Base-by-base conservation (phyloP, 805 yeast genomes). In the Saturnispora diversa region DNA sequence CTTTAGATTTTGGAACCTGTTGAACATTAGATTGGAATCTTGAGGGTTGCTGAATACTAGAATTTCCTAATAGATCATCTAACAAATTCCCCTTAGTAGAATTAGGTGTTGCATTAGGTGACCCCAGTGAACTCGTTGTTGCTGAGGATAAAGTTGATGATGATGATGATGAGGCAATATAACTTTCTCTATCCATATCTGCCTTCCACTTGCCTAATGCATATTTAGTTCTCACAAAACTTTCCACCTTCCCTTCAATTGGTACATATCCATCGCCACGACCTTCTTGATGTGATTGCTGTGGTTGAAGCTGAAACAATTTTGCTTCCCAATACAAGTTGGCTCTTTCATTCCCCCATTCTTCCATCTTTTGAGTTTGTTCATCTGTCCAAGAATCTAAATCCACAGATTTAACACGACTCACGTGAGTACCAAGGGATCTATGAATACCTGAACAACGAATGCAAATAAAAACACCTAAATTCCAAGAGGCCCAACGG, bases 361-460 rank as follows among this genome's bases (percentile, higher is more conserved):
- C 66, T 23, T 85, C 77, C 82, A 92, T 78, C 46, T 75, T 75
- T 45, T 72, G 77, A 23, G 86, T 75, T 59, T 92, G 96, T 54
- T 84, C 95, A 51, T 87, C 95, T 5, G 92, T 84, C 98, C 98
- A 90, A 1, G 94, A 82, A 58, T 90, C 97, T 53, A 90, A 69
- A 63, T 92, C 97, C 28, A 90, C 94, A 5, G 94, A 82, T 56
- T 92, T 85, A 37, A 92, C 97, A 55, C 85, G 73, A 22, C 94
- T 80, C 35, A 90, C 86, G 62, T 90, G 98, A 0, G 97, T 88
- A 1, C 98, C 97, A 80, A 90, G 77, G 38, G 90, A 76, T 56
- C 97, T 71, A 59, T 90, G 98, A 47, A 90, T 83, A 2, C 98
- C 98, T 1, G 97, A 88, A 62, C 98, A 90, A 52, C 92, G 72